Conservation (phyloP, 2,329 filamentous ascomycete genomes). For the Chrysoporthe cubensis region DNA sequence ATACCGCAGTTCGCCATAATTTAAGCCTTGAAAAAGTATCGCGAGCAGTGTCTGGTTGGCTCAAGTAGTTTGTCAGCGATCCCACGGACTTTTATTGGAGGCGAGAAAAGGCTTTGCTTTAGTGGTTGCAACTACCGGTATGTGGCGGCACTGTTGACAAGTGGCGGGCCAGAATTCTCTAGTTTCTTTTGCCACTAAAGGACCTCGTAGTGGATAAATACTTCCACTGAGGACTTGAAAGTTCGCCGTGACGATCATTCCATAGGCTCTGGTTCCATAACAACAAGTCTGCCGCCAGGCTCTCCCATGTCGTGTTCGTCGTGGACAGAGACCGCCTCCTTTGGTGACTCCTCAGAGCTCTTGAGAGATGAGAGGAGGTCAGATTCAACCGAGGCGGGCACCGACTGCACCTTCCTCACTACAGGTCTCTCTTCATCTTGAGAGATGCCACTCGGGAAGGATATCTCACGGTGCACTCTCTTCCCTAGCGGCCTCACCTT, state of each 20-base stretch:
- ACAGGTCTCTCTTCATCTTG: conserved; percentile 18
- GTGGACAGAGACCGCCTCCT: neutral
- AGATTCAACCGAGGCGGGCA: neutral
- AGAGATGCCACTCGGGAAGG: conserved; percentile 22
- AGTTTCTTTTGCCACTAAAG: too few species aligned
- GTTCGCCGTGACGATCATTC: neutral
- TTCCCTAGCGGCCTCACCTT: conserved; percentile 18
- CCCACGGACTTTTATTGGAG: too few species aligned
- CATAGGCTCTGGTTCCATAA: conserved; percentile 3
- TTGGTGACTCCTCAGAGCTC: neutral
- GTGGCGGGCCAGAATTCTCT: too few species aligned
- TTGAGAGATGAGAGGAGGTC: neutral
- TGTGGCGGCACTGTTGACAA: too few species aligned
- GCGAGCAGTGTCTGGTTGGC: too few species aligned
- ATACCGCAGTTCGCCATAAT: too few species aligned
- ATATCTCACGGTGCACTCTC: conserved; percentile 20
- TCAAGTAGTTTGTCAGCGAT: too few species aligned
- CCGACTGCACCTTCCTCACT: conserved; percentile 20
- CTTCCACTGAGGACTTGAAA: neutral
- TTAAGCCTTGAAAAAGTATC: too few species aligned
- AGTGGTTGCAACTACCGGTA: too few species aligned
- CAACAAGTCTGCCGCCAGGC: neutral
- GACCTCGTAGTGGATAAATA: neutral
- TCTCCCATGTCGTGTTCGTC: neutral
- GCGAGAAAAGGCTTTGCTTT: too few species aligned